phyloP scores from a whole-genome alignment of 2,329 filamentous ascomycete genomes.

The Colletotrichum gloeosporioides region DNA sequence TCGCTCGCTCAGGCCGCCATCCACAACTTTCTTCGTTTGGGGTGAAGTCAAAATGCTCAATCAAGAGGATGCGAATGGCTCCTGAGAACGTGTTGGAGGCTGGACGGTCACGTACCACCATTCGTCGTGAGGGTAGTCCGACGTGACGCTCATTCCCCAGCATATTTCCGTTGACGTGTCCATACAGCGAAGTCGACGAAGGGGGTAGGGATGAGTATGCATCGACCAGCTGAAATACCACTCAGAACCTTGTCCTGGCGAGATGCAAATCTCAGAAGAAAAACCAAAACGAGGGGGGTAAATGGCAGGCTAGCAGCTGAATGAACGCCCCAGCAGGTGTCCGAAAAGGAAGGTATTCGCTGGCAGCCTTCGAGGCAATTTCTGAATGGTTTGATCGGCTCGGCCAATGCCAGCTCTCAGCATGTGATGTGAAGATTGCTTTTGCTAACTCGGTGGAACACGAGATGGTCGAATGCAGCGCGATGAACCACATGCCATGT shows the following conservation, averaged over 20 bases:
- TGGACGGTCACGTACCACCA: neutral
- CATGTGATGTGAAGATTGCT: slow-evolving; percentile 3
- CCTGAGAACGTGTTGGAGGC: neutral
- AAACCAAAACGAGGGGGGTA: neutral
- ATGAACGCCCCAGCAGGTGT: neutral
- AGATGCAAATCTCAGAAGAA: neutral
- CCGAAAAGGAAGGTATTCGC: neutral
- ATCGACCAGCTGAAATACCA: neutral
- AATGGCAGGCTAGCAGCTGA: neutral
- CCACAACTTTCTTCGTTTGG: slow-evolving; percentile 4
- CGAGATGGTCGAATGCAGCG: neutral
- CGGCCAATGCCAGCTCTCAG: neutral
- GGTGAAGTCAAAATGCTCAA: slow-evolving; percentile 2
- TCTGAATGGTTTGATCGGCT: neutral
- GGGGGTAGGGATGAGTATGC: neutral
- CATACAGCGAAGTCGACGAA: neutral
- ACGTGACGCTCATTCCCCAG: neutral
- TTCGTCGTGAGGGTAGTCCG: neutral
- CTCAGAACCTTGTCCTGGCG: neutral
- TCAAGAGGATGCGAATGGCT: neutral
- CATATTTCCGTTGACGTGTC: neutral
- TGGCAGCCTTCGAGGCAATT: neutral
- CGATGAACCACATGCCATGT: neutral
- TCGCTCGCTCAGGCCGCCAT: slow-evolving; percentile 19
- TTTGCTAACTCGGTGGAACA: neutral